Evolutionary conservation across 495 filamentous ascomycete genomes (phyloP), one percentile per base, ranked within the genome.

Genomic region (Hypomontagnella monticulosa): DNA sequence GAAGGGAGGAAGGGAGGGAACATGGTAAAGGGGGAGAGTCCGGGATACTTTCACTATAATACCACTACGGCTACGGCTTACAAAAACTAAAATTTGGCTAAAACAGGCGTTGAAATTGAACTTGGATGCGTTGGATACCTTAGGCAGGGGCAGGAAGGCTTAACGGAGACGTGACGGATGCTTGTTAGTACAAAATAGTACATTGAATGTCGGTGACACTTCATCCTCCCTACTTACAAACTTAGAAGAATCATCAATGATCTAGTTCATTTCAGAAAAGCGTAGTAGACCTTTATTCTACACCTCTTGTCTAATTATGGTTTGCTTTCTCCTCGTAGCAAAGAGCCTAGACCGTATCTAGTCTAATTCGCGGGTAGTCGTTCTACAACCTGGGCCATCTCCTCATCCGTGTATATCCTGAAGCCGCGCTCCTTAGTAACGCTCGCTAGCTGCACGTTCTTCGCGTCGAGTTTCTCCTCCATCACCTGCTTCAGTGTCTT

Each of bases 401-500:
- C 94, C 73, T 91, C 92, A 70, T 99, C 95, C 56, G 87, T 90
- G 82, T 99, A 97, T 84, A 99, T 97, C 76, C 90, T 89, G 84
- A 99, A 98, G 14, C 96, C 95, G 75, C 91, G 93, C 58, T 96
- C 93, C 83, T 94, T 97, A 60, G 95, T 99, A 54, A 98, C 96
- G 73, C 93, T 97, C 42, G 95, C 95, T 67, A 99, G 78, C 84
- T 98, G 95, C 67, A 99, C 96, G 73, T 98, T 99, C 85, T 98
- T 98, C 40, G 91, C 84, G 75, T 99, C 95, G 52, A 99, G 86
- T 83, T 98, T 99, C 87, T 99, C 95, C 81, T 99, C 95, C 95
- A 99, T 99, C 52, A 99, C 95, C 81, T 99, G 95, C 85, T 99
- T 99, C 77, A 99, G 78, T 36, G 95, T 99, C 87, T 97, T 97